phyloP scores from a whole-genome alignment of 192 early-diverging fungal genomes.

The Linnemannia zychae region DNA sequence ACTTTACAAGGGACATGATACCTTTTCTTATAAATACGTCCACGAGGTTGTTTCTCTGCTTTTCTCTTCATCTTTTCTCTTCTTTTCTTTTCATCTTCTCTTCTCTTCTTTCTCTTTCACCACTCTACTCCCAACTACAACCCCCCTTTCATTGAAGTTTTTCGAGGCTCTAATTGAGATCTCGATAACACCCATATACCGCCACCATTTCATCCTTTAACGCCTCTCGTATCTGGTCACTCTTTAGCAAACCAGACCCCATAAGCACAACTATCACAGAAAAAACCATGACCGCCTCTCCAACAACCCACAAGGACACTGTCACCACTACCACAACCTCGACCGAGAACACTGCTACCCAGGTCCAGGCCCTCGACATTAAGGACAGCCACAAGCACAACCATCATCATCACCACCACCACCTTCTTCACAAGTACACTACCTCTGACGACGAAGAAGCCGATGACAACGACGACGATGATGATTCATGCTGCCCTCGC shows the following conservation, averaged over 20 bases:
- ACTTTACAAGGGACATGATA: neutral
- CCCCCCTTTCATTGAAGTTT: neutral
- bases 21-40: neutral
- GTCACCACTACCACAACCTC: neutral
- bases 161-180: neutral
- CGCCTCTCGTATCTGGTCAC: neutral
- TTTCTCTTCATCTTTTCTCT: neutral
- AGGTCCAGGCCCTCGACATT: conserved; percentile 29
- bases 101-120: neutral
- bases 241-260: conserved; percentile 17
- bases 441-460: neutral
- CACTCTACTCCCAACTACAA: neutral
- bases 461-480: conserved; percentile 12
- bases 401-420: conserved; percentile 18
- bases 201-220: conserved; percentile 14
- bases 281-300: conserved; percentile 12
- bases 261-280: neutral
- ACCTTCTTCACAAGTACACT: conserved; percentile 45
- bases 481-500: conserved; percentile 44
- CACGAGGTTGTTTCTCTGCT: neutral
- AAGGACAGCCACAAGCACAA: neutral
- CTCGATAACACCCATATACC: neutral
- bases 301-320: neutral
- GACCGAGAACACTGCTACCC: neutral
- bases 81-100: neutral